Evolutionary conservation across 257 asterid genomes (phyloP).

Genomic region (Solanum peruvianum): DNA sequence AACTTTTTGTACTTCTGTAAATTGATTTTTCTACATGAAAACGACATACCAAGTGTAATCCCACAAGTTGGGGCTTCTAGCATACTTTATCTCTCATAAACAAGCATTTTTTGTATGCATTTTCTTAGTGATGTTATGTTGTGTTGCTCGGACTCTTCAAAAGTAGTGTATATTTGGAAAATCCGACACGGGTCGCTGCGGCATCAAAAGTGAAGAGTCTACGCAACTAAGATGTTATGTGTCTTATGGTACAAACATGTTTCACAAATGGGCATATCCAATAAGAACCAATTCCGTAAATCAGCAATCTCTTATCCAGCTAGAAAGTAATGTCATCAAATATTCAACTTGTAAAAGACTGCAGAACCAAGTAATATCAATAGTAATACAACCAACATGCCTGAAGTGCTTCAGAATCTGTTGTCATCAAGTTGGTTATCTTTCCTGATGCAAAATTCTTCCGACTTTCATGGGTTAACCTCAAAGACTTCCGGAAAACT

Average conservation of each 20-base stretch:
- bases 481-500: constrained; percentile 77
- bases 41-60: background rate
- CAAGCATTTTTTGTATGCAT: background rate
- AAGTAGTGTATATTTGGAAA: background rate
- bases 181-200: background rate
- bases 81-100: background rate
- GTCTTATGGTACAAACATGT: background rate
- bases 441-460: constrained; percentile 77
- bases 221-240: background rate
- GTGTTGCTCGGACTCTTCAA: background rate
- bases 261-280: background rate
- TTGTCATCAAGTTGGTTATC: constrained; percentile 88
- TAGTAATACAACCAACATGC: constrained; percentile 20
- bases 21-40: background rate
- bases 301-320: background rate
- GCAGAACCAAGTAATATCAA: background rate
- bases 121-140: background rate
- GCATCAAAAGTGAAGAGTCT: background rate
- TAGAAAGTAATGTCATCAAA: background rate
- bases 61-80: background rate
- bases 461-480: constrained; percentile 92
- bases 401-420: constrained; percentile 95
- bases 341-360: background rate
- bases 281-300: background rate
- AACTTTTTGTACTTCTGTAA: background rate